Evolutionary conservation across 1,284 basidiomycete genomes (phyloP).

Genomic region (Golubevia pallescens): DNA sequence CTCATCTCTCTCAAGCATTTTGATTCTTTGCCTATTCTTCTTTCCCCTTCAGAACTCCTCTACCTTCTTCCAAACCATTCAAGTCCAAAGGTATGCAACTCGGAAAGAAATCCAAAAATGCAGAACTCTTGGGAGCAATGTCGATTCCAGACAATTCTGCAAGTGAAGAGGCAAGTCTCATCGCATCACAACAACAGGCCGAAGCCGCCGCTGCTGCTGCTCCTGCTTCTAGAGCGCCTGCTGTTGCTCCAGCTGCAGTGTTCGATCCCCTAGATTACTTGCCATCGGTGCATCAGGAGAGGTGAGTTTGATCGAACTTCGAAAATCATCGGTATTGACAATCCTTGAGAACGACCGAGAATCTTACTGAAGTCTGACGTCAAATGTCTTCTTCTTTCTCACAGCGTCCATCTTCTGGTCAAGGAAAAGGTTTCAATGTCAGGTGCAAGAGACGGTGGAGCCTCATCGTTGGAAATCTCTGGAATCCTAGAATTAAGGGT

Average conservation of each 20-base stretch:
- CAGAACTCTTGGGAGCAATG: slow-evolving; percentile 49
- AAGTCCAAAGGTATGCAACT: slow-evolving; percentile 64
- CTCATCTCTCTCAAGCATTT: too few species aligned
- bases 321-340: background rate
- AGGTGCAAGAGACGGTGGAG: slow-evolving; percentile 52
- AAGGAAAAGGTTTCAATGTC: slow-evolving; percentile 51
- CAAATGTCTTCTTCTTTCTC: too few species aligned
- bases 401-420: slow-evolving; percentile 34
- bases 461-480: slow-evolving; percentile 55
- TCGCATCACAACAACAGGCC: slow-evolving; percentile 20
- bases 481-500: slow-evolving; percentile 54
- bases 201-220: slow-evolving; percentile 15
- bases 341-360: too few species aligned
- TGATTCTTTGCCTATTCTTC: background rate
- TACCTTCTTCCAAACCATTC: slow-evolving; percentile 44
- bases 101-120: slow-evolving; percentile 57
- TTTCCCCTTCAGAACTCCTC: slow-evolving; percentile 10
- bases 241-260: slow-evolving; percentile 17
- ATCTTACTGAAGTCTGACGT: too few species aligned
- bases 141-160: slow-evolving; percentile 13
- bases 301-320: slow-evolving; percentile 1
- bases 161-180: slow-evolving; percentile 23
- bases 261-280: slow-evolving; percentile 42
- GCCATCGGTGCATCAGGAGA: slow-evolving; percentile 34
- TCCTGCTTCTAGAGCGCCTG: slow-evolving; percentile 11